Base-by-base conservation (phyloP, 2,329 filamentous ascomycete genomes). In the Leptographium flavum region DNA sequence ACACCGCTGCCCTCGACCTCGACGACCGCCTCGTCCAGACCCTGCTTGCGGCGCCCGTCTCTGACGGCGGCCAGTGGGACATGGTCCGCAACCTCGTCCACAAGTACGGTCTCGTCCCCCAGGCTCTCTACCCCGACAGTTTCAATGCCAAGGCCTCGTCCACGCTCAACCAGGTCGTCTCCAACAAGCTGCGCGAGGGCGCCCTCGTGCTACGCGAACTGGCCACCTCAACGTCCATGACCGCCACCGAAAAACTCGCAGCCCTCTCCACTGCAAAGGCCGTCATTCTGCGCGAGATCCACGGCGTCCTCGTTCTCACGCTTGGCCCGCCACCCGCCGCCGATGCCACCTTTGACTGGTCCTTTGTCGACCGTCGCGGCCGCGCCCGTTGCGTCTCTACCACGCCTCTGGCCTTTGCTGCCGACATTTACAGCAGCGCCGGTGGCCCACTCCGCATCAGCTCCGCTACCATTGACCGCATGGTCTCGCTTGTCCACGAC, bases 31-130 rank as follows among this genome's bases (percentile, higher is more conserved):
- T 93, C 4, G 71, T 94, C 3, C 81, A 87, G 58, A 73, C 72
- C 4, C 63, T 94, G 4, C 66, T 90, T 25, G 64, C 66, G 0
- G 70, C 74, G 21, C 81, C 86, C 1, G 78, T 92, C 5, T 75
- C 73, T 8, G 87, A 94, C 57, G 87, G 87, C 25, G 87, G 87
- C 0, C 86, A 93, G 60, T 93, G 85, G 85, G 86, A 93, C 60
- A 93, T 94, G 86, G 81, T 87, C 3, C 82, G 78, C 52, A 94
- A 93, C 56, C 67, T 94, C 10, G 84, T 94, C 5, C 65, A 76
- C 38, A 94, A 94, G 64, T 94, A 94, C 57, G 87, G 87, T 25
- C 73, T 94, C n/a, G 81, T 92, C 1, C 87, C 87, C 3, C 83
- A 93, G 58, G 65, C 69, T 0, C 63, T 94, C 3, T 94, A 92